Evolutionary conservation across 2,329 filamentous ascomycete species (phyloP).

Genomic region (Aureobasidium vineae): DNA sequence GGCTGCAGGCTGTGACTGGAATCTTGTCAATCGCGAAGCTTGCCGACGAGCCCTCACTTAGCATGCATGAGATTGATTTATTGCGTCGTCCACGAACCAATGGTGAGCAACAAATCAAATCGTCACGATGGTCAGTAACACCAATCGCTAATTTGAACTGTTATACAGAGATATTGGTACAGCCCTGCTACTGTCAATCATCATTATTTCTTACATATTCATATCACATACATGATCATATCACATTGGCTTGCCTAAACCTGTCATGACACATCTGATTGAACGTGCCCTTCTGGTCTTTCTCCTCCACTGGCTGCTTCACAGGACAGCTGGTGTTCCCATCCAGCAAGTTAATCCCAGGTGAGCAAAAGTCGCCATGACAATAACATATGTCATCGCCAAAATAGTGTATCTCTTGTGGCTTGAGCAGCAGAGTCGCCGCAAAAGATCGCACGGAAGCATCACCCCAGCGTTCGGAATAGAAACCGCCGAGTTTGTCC

Average conservation of each 20-base stretch:
- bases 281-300: background rate
- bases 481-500: slow-evolving; percentile 51
- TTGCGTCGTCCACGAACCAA: no score
- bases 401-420: slow-evolving; percentile 9
- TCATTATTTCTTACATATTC: no score
- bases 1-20: no score
- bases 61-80: no score
- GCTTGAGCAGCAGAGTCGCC: slow-evolving; percentile 51
- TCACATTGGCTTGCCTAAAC: background rate
- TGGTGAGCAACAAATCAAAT: no score
- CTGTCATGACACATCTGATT: background rate
- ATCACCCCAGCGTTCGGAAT: slow-evolving; percentile 50
- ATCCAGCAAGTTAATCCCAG: background rate
- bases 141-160: no score
- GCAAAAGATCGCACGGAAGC: slow-evolving; percentile 56
- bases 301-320: background rate
- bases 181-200: no score
- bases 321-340: background rate
- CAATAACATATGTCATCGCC: slow-evolving; percentile 4
- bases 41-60: no score
- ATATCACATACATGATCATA: background rate
- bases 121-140: no score
- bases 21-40: no score
- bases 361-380: slow-evolving; percentile 4
- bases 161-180: no score